Evolutionary conservation across 1,284 basidiomycete species (phyloP), one percentile per base, ranked within the genome.

Genomic region (Melampsora occidentalis): DNA sequence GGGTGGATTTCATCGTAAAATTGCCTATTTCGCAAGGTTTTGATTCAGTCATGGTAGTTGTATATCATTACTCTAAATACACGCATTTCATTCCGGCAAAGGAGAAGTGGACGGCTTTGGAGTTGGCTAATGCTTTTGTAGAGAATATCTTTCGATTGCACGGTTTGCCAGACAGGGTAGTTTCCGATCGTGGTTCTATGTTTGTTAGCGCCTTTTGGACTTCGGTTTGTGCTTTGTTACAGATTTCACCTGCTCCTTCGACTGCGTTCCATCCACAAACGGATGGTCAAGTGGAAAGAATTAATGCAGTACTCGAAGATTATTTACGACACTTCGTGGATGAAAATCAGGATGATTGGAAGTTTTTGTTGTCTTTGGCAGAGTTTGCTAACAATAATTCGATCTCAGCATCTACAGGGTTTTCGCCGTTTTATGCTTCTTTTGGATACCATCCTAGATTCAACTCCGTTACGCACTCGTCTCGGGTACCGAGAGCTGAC

Each of bases 391-490:
- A 81, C 69, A 84, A 84, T 78, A 82, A 84, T 62, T 78, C 78
- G 0, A 31, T 78, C 0, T 81, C 83, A 25, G 16, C 78, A 0
- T 79, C 82, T 0, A 84, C 82, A 22, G 39, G 71, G 2, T 71
- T 65, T n/a, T 81, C 85, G 0, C 86, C 86, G 0, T 86, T 86
- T 81, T 84, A 80, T 57, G 83, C 84, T 39, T 83, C 84, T 68
- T 79, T 81, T 22, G 85, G 82, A 14, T 85, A 81, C 65, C 78
- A 83, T 65, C 84, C 84, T 10, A 10, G 69, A 16, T 25, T 81
- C 28, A 72, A 63, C 10, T 33, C 31, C 18, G 42, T 63, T 1
- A 25, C 31, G 18, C 18, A 48, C 4, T 22, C 53, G 7, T 71
- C 59, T 3, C 4, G 14, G 9, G 53, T 63, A 5, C 69, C 69